Evolutionary conservation across 2,329 filamentous ascomycete species (phyloP).

Genomic region (Alternaria panax): DNA sequence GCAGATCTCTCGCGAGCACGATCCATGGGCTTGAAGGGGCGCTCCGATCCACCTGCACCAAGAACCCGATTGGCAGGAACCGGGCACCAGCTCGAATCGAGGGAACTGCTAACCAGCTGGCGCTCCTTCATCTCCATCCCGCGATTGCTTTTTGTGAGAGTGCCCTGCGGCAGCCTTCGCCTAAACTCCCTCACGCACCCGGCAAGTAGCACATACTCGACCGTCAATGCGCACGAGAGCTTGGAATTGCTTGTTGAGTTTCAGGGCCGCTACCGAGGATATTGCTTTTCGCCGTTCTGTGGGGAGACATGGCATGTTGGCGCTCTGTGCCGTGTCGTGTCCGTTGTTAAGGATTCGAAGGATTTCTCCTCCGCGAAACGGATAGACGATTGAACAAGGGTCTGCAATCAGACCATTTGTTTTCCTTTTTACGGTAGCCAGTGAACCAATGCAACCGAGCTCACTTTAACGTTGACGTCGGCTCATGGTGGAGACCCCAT

Average conservation of each 20-base stretch:
- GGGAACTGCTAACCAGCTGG: slow-evolving; percentile 5
- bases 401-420: slow-evolving; percentile 17
- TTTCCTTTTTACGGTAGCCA: slow-evolving; percentile 20
- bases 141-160: slow-evolving; percentile 18
- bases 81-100: slow-evolving; percentile 6
- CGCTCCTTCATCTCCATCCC: slow-evolving; percentile 10
- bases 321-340: slow-evolving; percentile 3
- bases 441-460: slow-evolving; percentile 15
- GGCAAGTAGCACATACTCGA: slow-evolving; percentile 3
- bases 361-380: slow-evolving; percentile 10
- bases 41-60: slow-evolving; percentile 14
- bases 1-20: slow-evolving; percentile 21
- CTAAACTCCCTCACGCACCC: slow-evolving; percentile 16
- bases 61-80: slow-evolving; percentile 16
- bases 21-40: slow-evolving; percentile 18
- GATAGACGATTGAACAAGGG: slow-evolving; percentile 11
- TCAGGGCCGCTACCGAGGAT: neutral
- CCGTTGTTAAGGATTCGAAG: slow-evolving; percentile 12
- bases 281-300: slow-evolving; percentile 14
- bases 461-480: slow-evolving; percentile 16
- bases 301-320: neutral
- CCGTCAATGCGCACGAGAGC: slow-evolving; percentile 1
- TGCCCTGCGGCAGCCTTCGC: slow-evolving; percentile 21
- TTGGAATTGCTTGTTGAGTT: slow-evolving; percentile 11
- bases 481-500: slow-evolving; percentile 3